Evolutionary conservation across 495 filamentous ascomycete genomes (phyloP), one percentile per base, ranked within the genome.

Genomic region (Jackrogersella minutella): DNA sequence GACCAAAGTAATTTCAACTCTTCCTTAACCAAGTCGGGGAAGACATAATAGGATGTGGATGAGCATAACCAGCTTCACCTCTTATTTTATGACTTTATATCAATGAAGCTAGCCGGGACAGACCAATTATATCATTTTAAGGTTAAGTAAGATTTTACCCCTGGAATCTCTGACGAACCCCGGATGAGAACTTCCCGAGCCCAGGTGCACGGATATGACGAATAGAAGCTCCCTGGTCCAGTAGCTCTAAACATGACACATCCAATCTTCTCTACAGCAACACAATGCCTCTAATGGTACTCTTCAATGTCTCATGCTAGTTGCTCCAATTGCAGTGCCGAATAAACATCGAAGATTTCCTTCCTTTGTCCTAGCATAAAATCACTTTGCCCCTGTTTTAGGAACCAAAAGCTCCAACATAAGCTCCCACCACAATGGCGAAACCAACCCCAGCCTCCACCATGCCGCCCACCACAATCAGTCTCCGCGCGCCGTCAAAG

Each of bases 401-500:
- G 2, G 26, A 31, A 49, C 16, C 26, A 16, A 3, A 10, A 11
- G 11, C 8, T 36, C 26, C 41, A 24, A 19, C 19, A 11, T 8
- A 24, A 7, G 28, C 8, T 31, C 8, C 26, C 13, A 39, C 16
- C 36, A 49, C 24, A 41, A 74, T 74, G 72, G 31, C 63, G 22
- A 66, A 72, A 51, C 19, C 66, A 36, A 40, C 60, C 13, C 17
- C 34, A 49, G 2, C 39, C 13, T 51, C 24, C 17, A 36, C 21
- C 2, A 16, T 53, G 17, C 58, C 56, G 21, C 43, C 63, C 1
- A 58, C 9, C 36, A 41, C 66, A 9, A 72, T 79, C 49, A 72
- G 67, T 69, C 61, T 81, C 19, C 79, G 76, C 64, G 71, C 76
- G 19, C 82, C 82, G n/a, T 80, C 80, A 61, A 79, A 77, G 58